Evolutionary conservation across 2,329 filamentous ascomycete species (phyloP), one percentile per base, ranked within the genome.

Genomic region (Thielaviopsis musarum): DNA sequence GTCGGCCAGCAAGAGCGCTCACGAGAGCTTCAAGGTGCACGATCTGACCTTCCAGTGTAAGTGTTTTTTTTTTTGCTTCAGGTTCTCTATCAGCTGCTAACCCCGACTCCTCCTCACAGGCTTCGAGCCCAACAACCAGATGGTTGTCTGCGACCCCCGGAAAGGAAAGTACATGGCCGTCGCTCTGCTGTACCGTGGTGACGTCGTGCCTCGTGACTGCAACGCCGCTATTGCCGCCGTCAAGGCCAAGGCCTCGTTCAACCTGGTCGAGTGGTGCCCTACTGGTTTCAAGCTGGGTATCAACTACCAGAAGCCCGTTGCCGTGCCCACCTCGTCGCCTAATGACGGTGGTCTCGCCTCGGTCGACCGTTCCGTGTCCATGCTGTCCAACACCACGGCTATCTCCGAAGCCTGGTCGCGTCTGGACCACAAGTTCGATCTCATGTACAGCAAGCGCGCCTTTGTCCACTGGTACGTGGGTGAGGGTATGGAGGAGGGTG

Each of bases 401-500:
- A 87, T 87, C 65, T 81, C 83, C 62, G 83, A 87, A 73, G 83
- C 84, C 58, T 87, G 83, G 83, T 84, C 82, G 62, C 80, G 82
- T 64, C 78, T 87, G 55, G 82, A 85, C 73, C 76, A 84, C 77
- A 87, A 87, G 75, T 87, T 87, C 72, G 83, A 87, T 66, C 83
- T 87, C 67, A 87, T 87, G 84, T 85, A 87, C 78, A 83, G 79
- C 74, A 87, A 87, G 79, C 83, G 84, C 65, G 83, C 84, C 62
- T 87, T 87, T 66, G 83, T 87, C 53, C 83, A 87, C 74, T 87
- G 84, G 84, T 87, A 87, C 65, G 88, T 93, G 58, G 88, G 88
- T 65, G 88, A 93, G 75, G 88, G 88, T 74, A 93, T 93, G 88
- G 88, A 93, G 76, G 88, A 93, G 72, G 88, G 88, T 67, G 88